Conservation (phyloP, 495 filamentous ascomycete species). For the Aspergillus mulundensis region DNA sequence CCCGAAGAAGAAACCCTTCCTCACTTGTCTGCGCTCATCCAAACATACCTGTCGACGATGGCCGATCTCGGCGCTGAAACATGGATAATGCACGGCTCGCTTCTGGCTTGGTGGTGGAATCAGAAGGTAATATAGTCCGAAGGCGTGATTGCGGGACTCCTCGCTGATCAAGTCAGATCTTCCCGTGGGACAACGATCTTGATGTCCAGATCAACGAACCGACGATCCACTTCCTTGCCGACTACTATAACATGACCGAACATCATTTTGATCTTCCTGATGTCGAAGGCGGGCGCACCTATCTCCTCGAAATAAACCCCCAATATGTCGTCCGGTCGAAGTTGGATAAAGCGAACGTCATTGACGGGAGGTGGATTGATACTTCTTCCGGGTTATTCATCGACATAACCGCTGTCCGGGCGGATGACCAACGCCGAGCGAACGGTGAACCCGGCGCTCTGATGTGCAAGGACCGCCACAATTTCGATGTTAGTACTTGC, state of each 20-base stretch:
- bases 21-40: constrained; percentile 48
- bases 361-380: constrained; percentile 62
- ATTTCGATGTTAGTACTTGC: constrained; percentile 38
- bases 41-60: constrained; percentile 55
- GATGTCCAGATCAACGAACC: constrained; percentile 56
- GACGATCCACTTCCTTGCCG: constrained; percentile 53
- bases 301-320: constrained; percentile 58
- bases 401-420: constrained; percentile 57
- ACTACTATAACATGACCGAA: constrained; percentile 61
- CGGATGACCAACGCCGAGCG: constrained; percentile 33
- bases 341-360: constrained; percentile 49
- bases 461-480: constrained; percentile 57
- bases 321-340: constrained; percentile 47
- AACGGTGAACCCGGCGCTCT: constrained; percentile 36
- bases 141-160: background rate
- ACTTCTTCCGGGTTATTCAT: constrained; percentile 58
- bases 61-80: constrained; percentile 52
- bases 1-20: constrained; percentile 43
- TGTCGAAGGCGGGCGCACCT: constrained; percentile 42
- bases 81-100: constrained; percentile 61
- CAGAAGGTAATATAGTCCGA: constrained; percentile 34
- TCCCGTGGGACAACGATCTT: constrained; percentile 62
- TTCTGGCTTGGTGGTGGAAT: constrained; percentile 64
- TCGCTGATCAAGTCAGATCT: constrained; percentile 33
- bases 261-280: constrained; percentile 47